Conservation (phyloP, 768 basidiomycete genomes). For the Pisolithus marmoratus region DNA sequence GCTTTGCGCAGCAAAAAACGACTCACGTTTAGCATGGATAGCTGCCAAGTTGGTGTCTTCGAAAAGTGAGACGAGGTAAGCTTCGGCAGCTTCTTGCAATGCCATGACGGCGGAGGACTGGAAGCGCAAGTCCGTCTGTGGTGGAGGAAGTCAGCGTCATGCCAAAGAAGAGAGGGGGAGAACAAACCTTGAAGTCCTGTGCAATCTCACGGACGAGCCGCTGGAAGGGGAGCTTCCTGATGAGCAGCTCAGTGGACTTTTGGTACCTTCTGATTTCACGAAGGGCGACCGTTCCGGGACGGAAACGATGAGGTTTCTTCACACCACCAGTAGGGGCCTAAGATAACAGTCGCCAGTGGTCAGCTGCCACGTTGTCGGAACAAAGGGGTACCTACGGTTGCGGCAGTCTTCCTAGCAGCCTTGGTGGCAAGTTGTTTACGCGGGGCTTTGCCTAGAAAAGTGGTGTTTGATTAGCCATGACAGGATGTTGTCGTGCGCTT, state of each 20-base stretch:
- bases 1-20: neutral
- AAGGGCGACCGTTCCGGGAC: constrained; percentile 96
- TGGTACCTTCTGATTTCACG: constrained; percentile 98
- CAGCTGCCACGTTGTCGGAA: constrained; percentile 4
- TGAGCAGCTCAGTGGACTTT: constrained; percentile 97
- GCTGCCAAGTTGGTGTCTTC: constrained; percentile 91
- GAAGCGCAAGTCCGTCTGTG: constrained; percentile 86
- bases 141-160: constrained; percentile 1
- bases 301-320: constrained; percentile 99
- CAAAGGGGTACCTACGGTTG: constrained; percentile 42
- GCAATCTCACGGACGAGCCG: constrained; percentile 95
- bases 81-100: constrained; percentile 89
- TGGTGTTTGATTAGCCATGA: constrained; percentile 18
- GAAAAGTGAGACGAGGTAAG: constrained; percentile 81
- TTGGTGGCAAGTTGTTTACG: constrained; percentile 96
- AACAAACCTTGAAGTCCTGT: constrained; percentile 87
- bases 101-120: constrained; percentile 94
- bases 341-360: neutral
- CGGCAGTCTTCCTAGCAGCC: constrained; percentile 85
- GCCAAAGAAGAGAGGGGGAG: neutral
- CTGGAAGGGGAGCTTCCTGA: constrained; percentile 99
- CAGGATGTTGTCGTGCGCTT: constrained; percentile 12
- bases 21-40: constrained; percentile 77
- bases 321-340: constrained; percentile 90
- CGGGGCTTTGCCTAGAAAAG: constrained; percentile 73